Base-by-base conservation (phyloP, 1,139 yeast species). In the Wickerhamomyces sp. region DNA sequence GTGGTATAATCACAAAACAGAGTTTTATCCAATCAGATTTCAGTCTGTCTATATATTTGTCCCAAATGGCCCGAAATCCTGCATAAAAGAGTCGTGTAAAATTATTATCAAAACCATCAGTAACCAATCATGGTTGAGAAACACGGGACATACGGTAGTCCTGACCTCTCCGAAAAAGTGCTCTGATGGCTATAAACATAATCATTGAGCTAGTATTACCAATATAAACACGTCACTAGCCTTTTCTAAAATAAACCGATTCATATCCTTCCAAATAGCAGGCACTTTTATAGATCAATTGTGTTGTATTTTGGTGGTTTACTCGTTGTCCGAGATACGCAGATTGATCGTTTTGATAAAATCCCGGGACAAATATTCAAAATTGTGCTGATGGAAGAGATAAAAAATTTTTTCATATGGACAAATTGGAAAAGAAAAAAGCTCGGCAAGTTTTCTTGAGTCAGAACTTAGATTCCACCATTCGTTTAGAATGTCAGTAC, bases 91-190 rank as follows among this genome's bases (percentile, higher is more conserved):
- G 31, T 11, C 11, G 13, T 11, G 10, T 5, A 29, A 27, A 29
- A 38, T 34, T 45, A 49, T 56, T 56, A 56, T 55, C 59, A 42
- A 35, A 48, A 48, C 51, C 53, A 55, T 55, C 59, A 53, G 40
- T 40, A 38, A 45, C 57, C 57, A 54, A 52, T 54, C 9, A 36
- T 7, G 6, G 30, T 2, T 10, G 35, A 37, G 36, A 3, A 3
- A n/a, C 10, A 39, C 45, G 23, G 52, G 55, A 51, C 52, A 51
- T 44, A 48, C 31, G 31, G 31, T 18, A 5, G 23, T 5, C 23
- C 23, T 18, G 23, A 18, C 3, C 23, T 18, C 23, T 18, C 23
- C 23, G 23, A 18, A 18, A 18, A 18, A 18, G 23, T 18, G 5
- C 23, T 4, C 5, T 18, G 23, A 5, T 18, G 23, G 23, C 23